Base-by-base conservation (phyloP, 768 basidiomycete genomes). In the Megacollybia marginata region DNA sequence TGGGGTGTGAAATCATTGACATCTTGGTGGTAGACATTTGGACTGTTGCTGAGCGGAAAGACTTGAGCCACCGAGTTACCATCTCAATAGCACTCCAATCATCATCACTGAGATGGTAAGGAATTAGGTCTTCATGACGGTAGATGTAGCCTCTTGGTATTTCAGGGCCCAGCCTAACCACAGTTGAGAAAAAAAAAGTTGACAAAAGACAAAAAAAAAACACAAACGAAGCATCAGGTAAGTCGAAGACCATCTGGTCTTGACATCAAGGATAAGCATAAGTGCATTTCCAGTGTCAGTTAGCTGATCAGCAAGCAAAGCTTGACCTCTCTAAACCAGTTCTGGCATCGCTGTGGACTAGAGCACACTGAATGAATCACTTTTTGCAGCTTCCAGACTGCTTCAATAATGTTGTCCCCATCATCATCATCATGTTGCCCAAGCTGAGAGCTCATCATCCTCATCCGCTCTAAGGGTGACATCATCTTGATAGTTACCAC, bases 191-290 rank as follows among this genome's bases (percentile, higher is more conserved):
- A n/a, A n/a, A n/a, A n/a, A n/a, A n/a, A n/a, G n/a, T n/a, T n/a
- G n/a, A n/a, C 10, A 10, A 36, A 36, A 36, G n/a, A n/a, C n/a
- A n/a, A 6, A 28, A 6, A 28, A 28, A 3, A 2, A 28, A 28
- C 23, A 28, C 60, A 18, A 47, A 68, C 61, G 50, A 5, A 68
- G 55, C 65, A 68, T 66, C 19, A 61, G 56, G 48, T 65, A 60
- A 23, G 65, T 65, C 11, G 65, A 68, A 0, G 59, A 58, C 67
- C 67, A 68, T 0, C 59, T 55, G 3, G 65, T 67, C 12, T 51
- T 44, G 1, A 40, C 38, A 18, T 40, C 38, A 2, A 40, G 8
- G 18, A 3, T 40, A 2, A 40, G 38, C 38, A 40, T 66, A 63
- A 53, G 65, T 63, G 1, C 66, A 55, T n/a, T n/a, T n/a, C n/a